These are phyloP conservation scores for Pseudonitzschia pungens DNA, from an alignment of 108 stramenopile species.

Conservation along the genomic window DNA sequence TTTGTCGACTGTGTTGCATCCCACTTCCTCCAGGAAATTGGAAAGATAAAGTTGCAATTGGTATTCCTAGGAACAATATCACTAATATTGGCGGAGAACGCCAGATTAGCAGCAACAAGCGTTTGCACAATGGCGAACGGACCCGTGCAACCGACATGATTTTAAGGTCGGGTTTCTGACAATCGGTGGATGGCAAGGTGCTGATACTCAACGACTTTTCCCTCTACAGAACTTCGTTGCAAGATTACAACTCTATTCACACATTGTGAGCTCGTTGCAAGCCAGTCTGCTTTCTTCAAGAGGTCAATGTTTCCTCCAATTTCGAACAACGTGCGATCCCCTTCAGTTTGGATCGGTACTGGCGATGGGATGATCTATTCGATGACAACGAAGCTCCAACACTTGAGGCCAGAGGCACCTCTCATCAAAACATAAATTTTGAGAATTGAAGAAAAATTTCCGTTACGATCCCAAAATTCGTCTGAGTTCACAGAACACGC, in stretches of 20 bases:
- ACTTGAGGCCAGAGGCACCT: too few species aligned
- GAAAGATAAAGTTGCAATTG: not conserved
- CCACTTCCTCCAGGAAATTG: not conserved
- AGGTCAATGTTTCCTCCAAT: not conserved
- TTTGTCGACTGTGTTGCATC: not conserved
- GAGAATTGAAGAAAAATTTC: too few species aligned
- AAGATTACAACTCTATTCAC: not conserved
- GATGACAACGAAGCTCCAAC: too few species aligned
- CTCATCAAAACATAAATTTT: too few species aligned
- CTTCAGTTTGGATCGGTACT: too few species aligned
- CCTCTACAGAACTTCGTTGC: not conserved
- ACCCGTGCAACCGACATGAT: not conserved
- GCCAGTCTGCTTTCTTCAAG: not conserved
- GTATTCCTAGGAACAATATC: not conserved
- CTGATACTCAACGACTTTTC: not conserved
- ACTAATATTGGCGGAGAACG: not conserved
- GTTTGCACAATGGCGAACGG: not conserved
- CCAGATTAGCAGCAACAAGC: not conserved
- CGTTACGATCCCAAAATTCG: not conserved
- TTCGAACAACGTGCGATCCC: too few species aligned
- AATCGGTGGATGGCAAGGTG: not conserved
- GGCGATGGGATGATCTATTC: too few species aligned
- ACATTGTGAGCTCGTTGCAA: not conserved
- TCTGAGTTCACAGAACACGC: not conserved
- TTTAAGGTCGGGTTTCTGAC: not conserved